Evolutionary conservation across 2,329 filamentous ascomycete species (phyloP).

Genomic region (Cladosporium sp.): DNA sequence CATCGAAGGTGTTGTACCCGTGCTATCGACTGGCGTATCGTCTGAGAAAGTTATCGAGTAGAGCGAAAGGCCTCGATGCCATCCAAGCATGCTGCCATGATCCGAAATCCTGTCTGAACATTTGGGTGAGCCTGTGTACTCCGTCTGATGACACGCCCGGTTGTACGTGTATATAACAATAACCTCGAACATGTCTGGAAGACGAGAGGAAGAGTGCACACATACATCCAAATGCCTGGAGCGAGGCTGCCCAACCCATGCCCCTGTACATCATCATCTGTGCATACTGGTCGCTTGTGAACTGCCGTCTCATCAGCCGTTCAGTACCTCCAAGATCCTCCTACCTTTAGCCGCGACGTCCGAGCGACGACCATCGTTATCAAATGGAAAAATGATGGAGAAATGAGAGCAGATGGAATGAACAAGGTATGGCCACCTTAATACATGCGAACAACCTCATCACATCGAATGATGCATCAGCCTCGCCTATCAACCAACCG

Average conservation of each 20-base stretch:
- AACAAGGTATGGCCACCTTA: background rate
- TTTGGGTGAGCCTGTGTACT: background rate
- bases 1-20: background rate
- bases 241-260: background rate
- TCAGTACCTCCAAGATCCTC: no score
- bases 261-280: no score
- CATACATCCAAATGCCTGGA: background rate
- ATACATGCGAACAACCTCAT: no score
- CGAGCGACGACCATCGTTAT: background rate
- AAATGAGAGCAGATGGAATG: background rate
- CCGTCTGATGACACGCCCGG: background rate
- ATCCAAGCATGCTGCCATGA: background rate
- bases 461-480: no score
- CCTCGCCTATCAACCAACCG: no score
- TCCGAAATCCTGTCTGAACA: background rate
- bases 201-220: background rate
- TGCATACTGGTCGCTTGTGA: no score
- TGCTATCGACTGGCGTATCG: background rate
- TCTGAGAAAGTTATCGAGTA: no score
- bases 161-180: no score
- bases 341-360: background rate
- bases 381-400: background rate
- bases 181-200: no score
- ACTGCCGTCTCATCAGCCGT: no score
- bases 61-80: background rate